Percentiles rank a stretch among this genome's conserved stretches.
phyloP scores from a whole-genome alignment of 192 early-diverging fungal genomes.

The Haplosporangium gracile region DNA sequence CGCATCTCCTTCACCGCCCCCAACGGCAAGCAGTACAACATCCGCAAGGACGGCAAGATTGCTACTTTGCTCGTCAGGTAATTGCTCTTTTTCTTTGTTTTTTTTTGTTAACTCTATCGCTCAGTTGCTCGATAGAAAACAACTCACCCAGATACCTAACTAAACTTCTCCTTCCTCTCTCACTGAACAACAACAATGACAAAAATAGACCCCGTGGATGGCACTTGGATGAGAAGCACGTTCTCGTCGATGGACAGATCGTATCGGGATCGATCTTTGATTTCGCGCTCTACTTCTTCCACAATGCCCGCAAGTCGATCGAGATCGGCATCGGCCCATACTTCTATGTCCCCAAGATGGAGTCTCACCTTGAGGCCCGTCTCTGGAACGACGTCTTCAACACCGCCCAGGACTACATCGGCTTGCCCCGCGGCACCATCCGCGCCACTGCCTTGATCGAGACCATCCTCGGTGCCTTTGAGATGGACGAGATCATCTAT shows the following conservation, averaged over 20 bases:
- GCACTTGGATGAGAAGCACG: conserved; percentile 97
- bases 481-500: conserved; percentile 99
- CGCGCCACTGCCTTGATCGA: conserved; percentile 97
- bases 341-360: conserved; percentile 99
- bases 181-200: neutral
- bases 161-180: neutral
- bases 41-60: conserved; percentile 88
- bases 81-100: neutral
- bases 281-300: conserved; percentile 98
- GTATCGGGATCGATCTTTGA: conserved; percentile 95
- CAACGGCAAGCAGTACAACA: conserved; percentile 94
- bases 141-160: neutral
- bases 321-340: conserved; percentile 92
- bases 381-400: conserved; percentile 99
- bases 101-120: neutral
- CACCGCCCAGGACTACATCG: conserved; percentile 89
- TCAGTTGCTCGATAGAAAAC: neutral
- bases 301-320: conserved; percentile 89
- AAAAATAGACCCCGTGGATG: conserved; percentile 89
- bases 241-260: conserved; percentile 92
- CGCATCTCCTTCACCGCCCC: conserved; percentile 85
- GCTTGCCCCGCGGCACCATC: conserved; percentile 94
- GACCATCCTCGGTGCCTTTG: conserved; percentile 95
- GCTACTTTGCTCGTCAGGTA: conserved; percentile 92
- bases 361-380: conserved; percentile 94